Percentiles rank a stretch among this genome's conserved stretches.
Conservation (phyloP, 192 early-diverging fungal species). For the Coemansia javaensis region DNA sequence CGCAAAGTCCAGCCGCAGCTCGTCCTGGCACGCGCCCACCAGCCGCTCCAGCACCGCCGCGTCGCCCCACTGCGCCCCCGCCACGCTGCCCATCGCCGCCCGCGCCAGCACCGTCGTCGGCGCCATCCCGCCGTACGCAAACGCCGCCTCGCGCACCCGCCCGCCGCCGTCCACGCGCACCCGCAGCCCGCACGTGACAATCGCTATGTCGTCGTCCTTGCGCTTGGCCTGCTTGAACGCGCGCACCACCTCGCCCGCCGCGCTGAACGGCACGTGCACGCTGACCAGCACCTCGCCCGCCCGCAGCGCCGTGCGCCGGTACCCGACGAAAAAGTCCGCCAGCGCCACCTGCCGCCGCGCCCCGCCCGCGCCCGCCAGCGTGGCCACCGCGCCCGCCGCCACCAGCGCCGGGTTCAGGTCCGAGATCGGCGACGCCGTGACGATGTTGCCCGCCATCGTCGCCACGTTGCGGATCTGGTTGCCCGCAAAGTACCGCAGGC, state of each 20-base stretch:
- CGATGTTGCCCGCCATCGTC: slow-evolving; percentile 79
- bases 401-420: slow-evolving; percentile 85
- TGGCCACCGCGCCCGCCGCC: slow-evolving; percentile 57
- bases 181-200: slow-evolving; percentile 71
- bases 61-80: slow-evolving; percentile 58
- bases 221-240: slow-evolving; percentile 87
- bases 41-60: slow-evolving; percentile 41
- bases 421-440: slow-evolving; percentile 83
- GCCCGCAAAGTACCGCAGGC: slow-evolving; percentile 76
- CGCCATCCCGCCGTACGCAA: slow-evolving; percentile 80
- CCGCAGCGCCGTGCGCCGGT: slow-evolving; percentile 69
- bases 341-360: slow-evolving; percentile 54
- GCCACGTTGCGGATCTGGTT: slow-evolving; percentile 84
- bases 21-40: slow-evolving; percentile 27
- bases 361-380: slow-evolving; percentile 26
- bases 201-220: slow-evolving; percentile 84
- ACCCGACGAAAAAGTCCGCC: slow-evolving; percentile 75
- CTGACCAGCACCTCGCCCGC: slow-evolving; percentile 60
- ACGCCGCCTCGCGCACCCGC: slow-evolving; percentile 54
- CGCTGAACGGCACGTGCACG: slow-evolving; percentile 65
- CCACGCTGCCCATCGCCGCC: slow-evolving; percentile 33
- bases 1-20: slow-evolving; percentile 49
- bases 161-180: slow-evolving; percentile 50
- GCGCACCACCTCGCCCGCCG: slow-evolving; percentile 54
- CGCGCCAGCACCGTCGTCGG: slow-evolving; percentile 59